Conservation (phyloP, 768 basidiomycete species). For the Lactifluus hygrophoroides region DNA sequence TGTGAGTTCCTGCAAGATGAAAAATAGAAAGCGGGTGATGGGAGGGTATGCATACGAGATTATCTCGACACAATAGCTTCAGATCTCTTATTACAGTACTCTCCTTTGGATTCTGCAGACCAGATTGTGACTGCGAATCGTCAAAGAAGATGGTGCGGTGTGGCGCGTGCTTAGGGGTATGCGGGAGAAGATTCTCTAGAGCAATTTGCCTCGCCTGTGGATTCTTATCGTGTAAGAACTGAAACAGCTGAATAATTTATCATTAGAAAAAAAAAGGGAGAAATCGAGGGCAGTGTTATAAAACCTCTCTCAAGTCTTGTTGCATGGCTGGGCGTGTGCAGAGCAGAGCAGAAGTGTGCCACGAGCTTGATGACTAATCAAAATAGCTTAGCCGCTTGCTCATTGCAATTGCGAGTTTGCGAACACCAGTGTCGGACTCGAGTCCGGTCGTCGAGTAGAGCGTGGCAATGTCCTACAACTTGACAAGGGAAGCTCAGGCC, state of each 20-base stretch:
- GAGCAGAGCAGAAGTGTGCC: not conserved
- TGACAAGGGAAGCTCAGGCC: conserved; percentile 54
- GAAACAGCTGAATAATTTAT: conserved; percentile 53
- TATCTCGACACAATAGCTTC: conserved; percentile 82
- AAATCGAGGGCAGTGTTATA: too few species aligned
- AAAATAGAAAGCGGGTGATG: not conserved
- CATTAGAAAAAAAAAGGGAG: not conserved
- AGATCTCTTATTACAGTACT: conserved; percentile 68
- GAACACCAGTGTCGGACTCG: not conserved
- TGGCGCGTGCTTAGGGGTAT: conserved; percentile 64
- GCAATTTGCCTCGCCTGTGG: conserved; percentile 85
- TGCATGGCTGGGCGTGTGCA: not conserved
- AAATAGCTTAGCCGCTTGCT: too few species aligned
- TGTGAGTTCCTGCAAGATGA: conserved; percentile 26
- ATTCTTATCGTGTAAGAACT: conserved; percentile 79
- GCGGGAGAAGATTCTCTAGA: conserved; percentile 71
- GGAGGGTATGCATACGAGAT: conserved; percentile 46
- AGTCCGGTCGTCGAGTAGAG: too few species aligned
- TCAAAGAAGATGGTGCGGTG: conserved; percentile 69
- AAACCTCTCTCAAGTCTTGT: conserved; percentile 22
- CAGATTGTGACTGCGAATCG: conserved; percentile 43
- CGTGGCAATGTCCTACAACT: conserved; percentile 60
- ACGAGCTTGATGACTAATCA: conserved; percentile 10
- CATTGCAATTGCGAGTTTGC: too few species aligned
- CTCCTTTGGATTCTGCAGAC: conserved; percentile 51